Conservation (phyloP, 2,329 filamentous ascomycete genomes). For the Escovopsis sp. region DNA sequence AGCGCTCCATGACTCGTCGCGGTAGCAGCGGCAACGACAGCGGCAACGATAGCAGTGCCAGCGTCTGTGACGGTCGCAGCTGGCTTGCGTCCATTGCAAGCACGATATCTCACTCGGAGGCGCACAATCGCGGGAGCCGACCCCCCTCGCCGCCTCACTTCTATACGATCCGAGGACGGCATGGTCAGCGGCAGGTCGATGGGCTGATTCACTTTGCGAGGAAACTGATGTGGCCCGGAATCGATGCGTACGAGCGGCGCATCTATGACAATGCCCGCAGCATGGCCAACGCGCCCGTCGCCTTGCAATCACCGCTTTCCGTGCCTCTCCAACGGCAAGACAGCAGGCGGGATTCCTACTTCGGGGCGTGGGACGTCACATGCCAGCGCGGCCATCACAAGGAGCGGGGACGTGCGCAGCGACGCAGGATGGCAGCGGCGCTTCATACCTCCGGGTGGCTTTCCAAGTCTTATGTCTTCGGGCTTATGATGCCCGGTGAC, state of each 20-base stretch:
- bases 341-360: conserved; percentile 28
- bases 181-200: conserved; percentile 43
- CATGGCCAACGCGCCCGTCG: conserved; percentile 22
- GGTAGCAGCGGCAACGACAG: conserved; percentile 1
- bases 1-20: conserved; percentile 6
- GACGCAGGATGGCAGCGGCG: conserved; percentile 40
- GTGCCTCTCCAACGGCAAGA: conserved; percentile 18
- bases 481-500: conserved; percentile 50
- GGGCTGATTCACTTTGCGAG: conserved; percentile 50
- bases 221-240: conserved; percentile 47
- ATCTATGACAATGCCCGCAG: conserved; percentile 33
- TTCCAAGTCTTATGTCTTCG: conserved; percentile 52
- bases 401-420: conserved; percentile 24
- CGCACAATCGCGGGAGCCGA: conserved; percentile 20
- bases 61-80: conserved; percentile 11
- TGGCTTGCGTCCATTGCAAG: conserved; percentile 47
- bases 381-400: conserved; percentile 16
- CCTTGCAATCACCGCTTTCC: conserved; percentile 5
- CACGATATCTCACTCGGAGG: conserved; percentile 32
- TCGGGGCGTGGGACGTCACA: conserved; percentile 25
- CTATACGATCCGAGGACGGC: conserved; percentile 40
- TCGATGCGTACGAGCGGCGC: conserved; percentile 34
- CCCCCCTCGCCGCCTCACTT: conserved; percentile 17
- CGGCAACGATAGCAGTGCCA: background rate
- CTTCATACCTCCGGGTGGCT: conserved; percentile 50